Base-by-base conservation (phyloP, 2,329 filamentous ascomycete genomes). In the Sarocladium kiliense region DNA sequence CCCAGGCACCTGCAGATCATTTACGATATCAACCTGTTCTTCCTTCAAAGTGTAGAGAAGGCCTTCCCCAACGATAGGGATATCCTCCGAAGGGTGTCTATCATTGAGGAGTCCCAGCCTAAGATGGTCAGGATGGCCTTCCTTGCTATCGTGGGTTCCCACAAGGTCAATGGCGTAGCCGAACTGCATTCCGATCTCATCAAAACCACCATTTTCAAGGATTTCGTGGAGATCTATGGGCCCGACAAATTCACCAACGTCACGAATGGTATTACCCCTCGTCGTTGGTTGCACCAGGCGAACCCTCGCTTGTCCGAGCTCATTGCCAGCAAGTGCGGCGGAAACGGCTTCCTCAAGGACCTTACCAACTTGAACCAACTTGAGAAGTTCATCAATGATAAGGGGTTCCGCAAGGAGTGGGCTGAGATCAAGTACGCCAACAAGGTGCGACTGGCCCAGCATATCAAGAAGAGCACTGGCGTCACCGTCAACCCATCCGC, bases 51-150 rank as follows among this genome's bases (percentile, higher is more conserved):
- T 19, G 93, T 99, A 16, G 94, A 99, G 77, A 89, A 89, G 65
- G 84, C 81, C 57, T 97, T 96, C 74, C 94, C 94, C 44, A 85
- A 90, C 55, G 91, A 97, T 62, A 85, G 91, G 56, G 93, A 97
- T 1, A 79, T 99, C 61, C 83, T 99, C 32, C 70, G 78, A 14
- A 82, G 90, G 36, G 91, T 97, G n/a, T 97, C 93, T 4, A 95
- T 99, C 66, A 96, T 99, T 57, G 94, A 99, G 71, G 94, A 99
- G 72, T 91, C 89, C 4, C 88, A 95, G 69, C 90, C 92, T 42
- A 96, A 97, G 82, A 96, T 97, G 89, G 87, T 99, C 58, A 88
- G 93, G 69, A 99, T 99, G 94, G 94, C 94, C 2, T 94, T 84
- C 72, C 77, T 99, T 53, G 94, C 94, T 59, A 88, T 97, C 67